These are phyloP conservation scores for Puccinia coronata DNA, from an alignment of 1,284 basidiomycete species.

Conservation along the genomic window DNA sequence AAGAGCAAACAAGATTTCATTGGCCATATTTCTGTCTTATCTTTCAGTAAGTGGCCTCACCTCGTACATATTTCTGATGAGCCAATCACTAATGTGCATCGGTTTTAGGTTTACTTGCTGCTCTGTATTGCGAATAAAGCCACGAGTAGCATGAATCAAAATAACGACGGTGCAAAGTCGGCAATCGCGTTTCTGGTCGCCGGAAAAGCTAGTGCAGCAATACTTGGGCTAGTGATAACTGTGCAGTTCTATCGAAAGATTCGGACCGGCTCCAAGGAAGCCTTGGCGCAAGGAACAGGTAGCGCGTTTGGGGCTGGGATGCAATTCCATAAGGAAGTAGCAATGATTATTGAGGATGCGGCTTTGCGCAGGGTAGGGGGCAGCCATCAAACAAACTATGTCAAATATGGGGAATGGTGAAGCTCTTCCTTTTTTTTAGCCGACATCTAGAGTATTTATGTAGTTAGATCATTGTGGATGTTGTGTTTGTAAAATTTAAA, in stretches of 20 bases:
- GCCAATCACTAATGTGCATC: too few species aligned
- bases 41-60: slow-evolving; percentile 34
- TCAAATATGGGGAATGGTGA: slow-evolving; percentile 21
- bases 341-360: slow-evolving; percentile 22
- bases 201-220: slow-evolving; percentile 13
- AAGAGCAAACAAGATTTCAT: slow-evolving; percentile 30
- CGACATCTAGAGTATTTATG: too few species aligned
- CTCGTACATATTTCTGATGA: too few species aligned
- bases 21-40: slow-evolving; percentile 33
- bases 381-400: not conserved
- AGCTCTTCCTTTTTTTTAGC: not conserved
- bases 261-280: not conserved
- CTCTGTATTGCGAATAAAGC: slow-evolving; percentile 34
- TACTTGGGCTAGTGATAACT: slow-evolving; percentile 22
- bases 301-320: slow-evolving; percentile 28
- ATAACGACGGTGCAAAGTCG: not conserved
- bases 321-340: slow-evolving; percentile 32
- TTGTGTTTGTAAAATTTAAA: too few species aligned
- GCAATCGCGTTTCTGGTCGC: not conserved
- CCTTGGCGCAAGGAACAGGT: slow-evolving; percentile 7
- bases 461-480: too few species aligned
- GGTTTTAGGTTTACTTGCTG: slow-evolving; percentile 33
- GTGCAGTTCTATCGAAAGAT: slow-evolving; percentile 21
- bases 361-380: not conserved
- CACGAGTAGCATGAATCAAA: slow-evolving; percentile 1